Base-by-base conservation (phyloP, 331 rosid species). In the Phaseolus coccineus region DNA sequence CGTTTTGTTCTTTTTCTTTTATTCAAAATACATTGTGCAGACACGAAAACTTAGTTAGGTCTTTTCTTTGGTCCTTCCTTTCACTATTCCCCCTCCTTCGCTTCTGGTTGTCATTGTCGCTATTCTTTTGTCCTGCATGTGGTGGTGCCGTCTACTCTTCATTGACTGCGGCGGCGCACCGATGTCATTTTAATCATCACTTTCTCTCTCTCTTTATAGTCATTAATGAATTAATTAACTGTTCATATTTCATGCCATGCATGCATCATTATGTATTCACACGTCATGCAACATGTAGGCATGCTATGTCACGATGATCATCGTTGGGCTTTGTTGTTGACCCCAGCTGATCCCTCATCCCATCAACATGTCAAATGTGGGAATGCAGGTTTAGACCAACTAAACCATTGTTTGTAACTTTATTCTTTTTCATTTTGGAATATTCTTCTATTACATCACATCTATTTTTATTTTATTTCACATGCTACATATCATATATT, bases 111-210 rank as follows among this genome's bases (percentile, higher is more conserved):
- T 46, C 51, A 46, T 46, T 46, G 4, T 46, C 51, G 16, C 51
- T 46, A 3, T 3, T 12, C 51, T 46, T 62, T 79, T 79, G 73
- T 79, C 64, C 57, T 58, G 27, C 65, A 1, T 47, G 65, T 6
- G 24, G 50, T 35, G 77, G 50, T 61, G 77, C 73, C 73, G 81
- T 81, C 44, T 40, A 19, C 25, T 8, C 0, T 53, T 22, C 85
- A 28, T 67, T 66, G 74, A 71, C 84, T 76, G 80, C 73, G 87
- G 69, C 77, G 77, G 77, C 80, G 53, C 57, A 35, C 82, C 78
- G 25, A 30, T 62, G 70, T 72, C 58, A 37, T 72, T 51, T 72
- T 72, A 11, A 46, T 11, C 50, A 46, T 15, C 47, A 42, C 47
- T 46, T 15, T 1, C 14, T 12, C 5, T 1, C 5, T 44, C 2